phyloP scores from a whole-genome alignment of 805 yeast genomes.

The Lachancea lanzarotensis region DNA sequence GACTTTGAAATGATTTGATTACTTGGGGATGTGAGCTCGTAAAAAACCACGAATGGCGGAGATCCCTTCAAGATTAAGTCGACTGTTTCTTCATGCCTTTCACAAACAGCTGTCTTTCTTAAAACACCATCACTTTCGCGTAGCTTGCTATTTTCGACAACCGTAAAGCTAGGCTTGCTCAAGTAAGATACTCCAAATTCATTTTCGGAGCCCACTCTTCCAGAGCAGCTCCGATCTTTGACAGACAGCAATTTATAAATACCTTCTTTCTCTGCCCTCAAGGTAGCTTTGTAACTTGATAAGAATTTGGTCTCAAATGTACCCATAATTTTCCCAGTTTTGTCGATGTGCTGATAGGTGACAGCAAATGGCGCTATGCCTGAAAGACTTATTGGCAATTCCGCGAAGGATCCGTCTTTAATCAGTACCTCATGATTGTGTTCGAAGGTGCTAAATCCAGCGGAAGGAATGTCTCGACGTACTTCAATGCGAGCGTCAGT shows the following conservation, averaged over 20 bases:
- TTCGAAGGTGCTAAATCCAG: constrained; percentile 37
- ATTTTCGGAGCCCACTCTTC: constrained; percentile 35
- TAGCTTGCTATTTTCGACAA: constrained; percentile 32
- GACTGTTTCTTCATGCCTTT: constrained; percentile 41
- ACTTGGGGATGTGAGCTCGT: constrained; percentile 53
- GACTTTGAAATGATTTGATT: constrained; percentile 38
- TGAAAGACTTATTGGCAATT: constrained; percentile 51
- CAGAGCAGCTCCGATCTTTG: constrained; percentile 48
- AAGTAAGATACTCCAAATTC: constrained; percentile 39
- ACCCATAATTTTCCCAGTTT: constrained; percentile 24
- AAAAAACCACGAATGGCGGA: constrained; percentile 64
- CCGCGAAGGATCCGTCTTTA: constrained; percentile 54
- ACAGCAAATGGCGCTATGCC: constrained; percentile 53
- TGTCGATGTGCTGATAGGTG: constrained; percentile 31
- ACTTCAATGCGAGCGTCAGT: constrained; percentile 63
- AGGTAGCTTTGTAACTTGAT: constrained; percentile 27
- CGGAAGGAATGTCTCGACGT: constrained; percentile 61
- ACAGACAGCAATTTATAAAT: constrained; percentile 39
- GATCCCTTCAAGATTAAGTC: constrained; percentile 50
- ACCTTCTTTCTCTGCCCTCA: constrained; percentile 42
- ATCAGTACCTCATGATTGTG: constrained; percentile 37
- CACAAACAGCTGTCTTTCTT: constrained; percentile 40
- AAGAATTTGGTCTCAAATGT: constrained; percentile 19
- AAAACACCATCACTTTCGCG: constrained; percentile 23
- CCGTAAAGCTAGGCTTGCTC: constrained; percentile 39